Conservation (phyloP, 257 asterid species). For the Eucommia ulmoides region DNA sequence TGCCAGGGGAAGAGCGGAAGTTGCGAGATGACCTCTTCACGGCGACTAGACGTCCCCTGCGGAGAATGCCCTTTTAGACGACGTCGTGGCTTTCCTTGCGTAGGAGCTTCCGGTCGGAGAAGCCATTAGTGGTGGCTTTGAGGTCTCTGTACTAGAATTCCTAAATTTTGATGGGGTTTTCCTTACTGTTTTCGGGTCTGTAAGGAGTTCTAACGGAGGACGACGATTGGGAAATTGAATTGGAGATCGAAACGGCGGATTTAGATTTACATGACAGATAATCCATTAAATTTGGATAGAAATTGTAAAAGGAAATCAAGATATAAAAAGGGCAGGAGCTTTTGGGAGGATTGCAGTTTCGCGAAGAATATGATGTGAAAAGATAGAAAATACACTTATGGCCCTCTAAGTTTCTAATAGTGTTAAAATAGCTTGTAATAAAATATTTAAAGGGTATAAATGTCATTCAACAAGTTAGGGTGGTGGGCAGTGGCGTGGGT, state of each 20-base stretch:
- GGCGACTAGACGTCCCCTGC: slow-evolving; percentile 63
- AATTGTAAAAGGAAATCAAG: no score
- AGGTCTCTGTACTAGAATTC: slow-evolving; percentile 69
- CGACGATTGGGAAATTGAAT: slow-evolving; percentile 19
- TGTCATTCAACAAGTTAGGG: no score
- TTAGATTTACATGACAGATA: slow-evolving; percentile 75
- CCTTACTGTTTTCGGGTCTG: slow-evolving; percentile 9
- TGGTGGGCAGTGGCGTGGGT: no score
- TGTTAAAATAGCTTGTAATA: no score
- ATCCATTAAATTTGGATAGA: slow-evolving; percentile 78
- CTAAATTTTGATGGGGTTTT: slow-evolving; percentile 41
- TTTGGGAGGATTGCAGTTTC: no score
- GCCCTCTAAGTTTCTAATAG: no score
- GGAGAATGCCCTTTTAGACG: slow-evolving; percentile 68
- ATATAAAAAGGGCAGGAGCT: no score
- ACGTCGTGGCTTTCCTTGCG: slow-evolving; percentile 83
- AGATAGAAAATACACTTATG: no score
- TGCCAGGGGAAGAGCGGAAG: slow-evolving; percentile 6
- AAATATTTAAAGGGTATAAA: no score
- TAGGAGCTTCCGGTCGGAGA: slow-evolving; percentile 49
- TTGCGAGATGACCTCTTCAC: slow-evolving; percentile 54
- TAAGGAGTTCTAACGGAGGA: slow-evolving; percentile 22
- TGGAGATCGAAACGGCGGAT: slow-evolving; percentile 42
- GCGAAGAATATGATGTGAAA: no score
- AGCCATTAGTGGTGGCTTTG: slow-evolving; percentile 62